Percentiles rank a stretch among this genome's conserved stretches.
phyloP scores from a whole-genome alignment of 1,139 yeast genomes.

The Candida tunisiensis region DNA sequence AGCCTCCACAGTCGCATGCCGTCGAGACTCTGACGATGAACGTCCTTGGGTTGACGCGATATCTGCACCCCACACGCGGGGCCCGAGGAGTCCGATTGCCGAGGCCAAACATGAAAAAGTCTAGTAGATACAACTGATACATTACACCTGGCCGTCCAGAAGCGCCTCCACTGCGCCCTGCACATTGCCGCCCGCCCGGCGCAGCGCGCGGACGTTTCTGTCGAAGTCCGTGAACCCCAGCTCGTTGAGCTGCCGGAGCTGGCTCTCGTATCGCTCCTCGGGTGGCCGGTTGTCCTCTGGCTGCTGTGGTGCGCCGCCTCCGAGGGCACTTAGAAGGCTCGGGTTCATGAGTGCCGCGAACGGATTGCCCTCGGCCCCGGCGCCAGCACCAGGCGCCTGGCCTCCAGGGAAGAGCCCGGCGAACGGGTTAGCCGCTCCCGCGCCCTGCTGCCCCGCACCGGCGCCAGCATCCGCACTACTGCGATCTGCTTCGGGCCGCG shows the following conservation, averaged over 20 bases:
- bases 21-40: no score
- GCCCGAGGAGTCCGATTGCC: no score
- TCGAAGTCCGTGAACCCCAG: conserved; percentile 95
- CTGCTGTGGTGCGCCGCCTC: conserved; percentile 6
- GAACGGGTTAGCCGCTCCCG: conserved; percentile 14
- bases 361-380: conserved; percentile 3
- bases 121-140: no score
- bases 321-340: conserved; percentile 5
- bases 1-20: no score
- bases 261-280: conserved; percentile 84
- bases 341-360: conserved; percentile 1
- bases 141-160: conserved; percentile 34
- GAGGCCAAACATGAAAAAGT: no score
- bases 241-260: conserved; percentile 83
- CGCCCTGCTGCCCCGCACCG: no score
- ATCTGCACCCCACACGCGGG: no score
- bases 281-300: conserved; percentile 69
- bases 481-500: conserved; percentile 2
- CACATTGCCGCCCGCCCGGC: conserved; percentile 93
- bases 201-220: conserved; percentile 73
- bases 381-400: conserved; percentile 5
- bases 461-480: conserved; percentile 4
- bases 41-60: no score
- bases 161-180: conserved; percentile 92
- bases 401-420: conserved; percentile 14